Evolutionary conservation across 1,284 basidiomycete genomes (phyloP).

Genomic region (Pholiota adiposa): DNA sequence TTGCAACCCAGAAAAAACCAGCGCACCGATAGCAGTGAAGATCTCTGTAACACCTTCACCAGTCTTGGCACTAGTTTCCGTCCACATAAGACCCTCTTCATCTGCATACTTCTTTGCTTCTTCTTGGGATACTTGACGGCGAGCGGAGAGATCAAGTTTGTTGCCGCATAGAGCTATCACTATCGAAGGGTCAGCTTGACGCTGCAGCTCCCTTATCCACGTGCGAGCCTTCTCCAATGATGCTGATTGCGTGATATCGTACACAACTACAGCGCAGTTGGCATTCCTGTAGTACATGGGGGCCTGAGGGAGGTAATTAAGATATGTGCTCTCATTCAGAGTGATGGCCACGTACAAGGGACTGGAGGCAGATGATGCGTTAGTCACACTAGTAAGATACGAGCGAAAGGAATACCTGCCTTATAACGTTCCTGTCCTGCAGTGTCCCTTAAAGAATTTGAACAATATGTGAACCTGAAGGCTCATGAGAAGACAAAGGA

Average conservation of each 20-base stretch:
- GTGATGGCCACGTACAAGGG: conserved; percentile 51
- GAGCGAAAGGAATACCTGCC: conserved; percentile 46
- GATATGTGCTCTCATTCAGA: conserved; percentile 11
- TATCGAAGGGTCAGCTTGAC: conserved; percentile 96
- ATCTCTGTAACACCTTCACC: conserved; percentile 90
- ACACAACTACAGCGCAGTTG: conserved; percentile 87
- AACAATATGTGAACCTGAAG: neutral
- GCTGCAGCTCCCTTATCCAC: conserved; percentile 96
- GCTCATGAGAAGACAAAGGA: conserved; percentile 9
- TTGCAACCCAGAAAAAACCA: conserved; percentile 8
- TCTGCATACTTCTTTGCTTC: conserved; percentile 94
- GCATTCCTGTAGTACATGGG: conserved; percentile 95
- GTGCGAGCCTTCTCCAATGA: conserved; percentile 95
- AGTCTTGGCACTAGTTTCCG: conserved; percentile 94
- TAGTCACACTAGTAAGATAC: conserved; percentile 13
- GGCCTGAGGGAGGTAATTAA: conserved; percentile 51
- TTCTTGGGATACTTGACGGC: conserved; percentile 82
- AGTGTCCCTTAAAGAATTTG: conserved; percentile 70
- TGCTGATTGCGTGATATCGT: conserved; percentile 85
- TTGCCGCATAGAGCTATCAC: conserved; percentile 96
- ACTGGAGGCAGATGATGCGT: conserved; percentile 41
- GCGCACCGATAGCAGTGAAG: conserved; percentile 85
- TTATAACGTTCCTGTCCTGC: conserved; percentile 94
- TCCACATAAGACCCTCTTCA: conserved; percentile 95
- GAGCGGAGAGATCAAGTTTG: conserved; percentile 86